A percentile compares a stretch with the other conserved stretches of the same genome.
Conservation (phyloP, 805 yeast genomes). For the Ogataea trehaloabstinens region DNA sequence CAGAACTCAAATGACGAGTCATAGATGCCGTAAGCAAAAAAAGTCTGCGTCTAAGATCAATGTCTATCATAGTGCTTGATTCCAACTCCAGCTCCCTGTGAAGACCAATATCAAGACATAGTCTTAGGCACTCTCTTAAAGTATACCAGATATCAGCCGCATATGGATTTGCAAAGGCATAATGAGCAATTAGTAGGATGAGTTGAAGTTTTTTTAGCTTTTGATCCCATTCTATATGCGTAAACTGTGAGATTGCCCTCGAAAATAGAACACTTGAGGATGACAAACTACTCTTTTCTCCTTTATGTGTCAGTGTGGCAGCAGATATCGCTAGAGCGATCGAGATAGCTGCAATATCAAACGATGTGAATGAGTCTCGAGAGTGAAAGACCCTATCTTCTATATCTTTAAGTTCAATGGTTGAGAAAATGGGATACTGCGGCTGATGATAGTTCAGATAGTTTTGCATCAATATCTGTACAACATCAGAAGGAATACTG, state of each 20-base stretch:
- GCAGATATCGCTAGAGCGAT: constrained; percentile 11
- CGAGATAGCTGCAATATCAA: constrained; percentile 8
- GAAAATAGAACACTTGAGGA: constrained; percentile 13
- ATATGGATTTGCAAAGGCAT: constrained; percentile 18
- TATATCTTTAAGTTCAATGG: constrained; percentile 8
- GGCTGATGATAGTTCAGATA: constrained; percentile 14
- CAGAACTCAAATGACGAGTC: constrained; percentile 14
- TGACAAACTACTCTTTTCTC: constrained; percentile 10
- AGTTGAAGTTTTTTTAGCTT: constrained; percentile 10
- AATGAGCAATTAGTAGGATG: constrained; percentile 13
- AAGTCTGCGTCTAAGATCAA: constrained; percentile 10
- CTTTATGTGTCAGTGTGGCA: constrained; percentile 11
- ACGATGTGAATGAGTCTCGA: constrained; percentile 4
- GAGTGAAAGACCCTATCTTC: constrained; percentile 7
- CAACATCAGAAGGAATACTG: constrained; percentile 14
- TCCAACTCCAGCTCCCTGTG: constrained; percentile 9
- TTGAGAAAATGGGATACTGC: constrained; percentile 17
- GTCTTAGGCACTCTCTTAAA: constrained; percentile 10
- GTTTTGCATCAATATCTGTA: constrained; percentile 10
- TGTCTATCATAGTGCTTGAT: constrained; percentile 5
- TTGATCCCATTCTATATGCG: constrained; percentile 7
- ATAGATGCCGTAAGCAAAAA: constrained; percentile 12
- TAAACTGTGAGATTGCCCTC: constrained; percentile 5
- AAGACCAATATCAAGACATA: constrained; percentile 14
- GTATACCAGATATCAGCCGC: constrained; percentile 17